phyloP scores from a whole-genome alignment of 164 flowering plant species.

The Platanus orientalis region DNA sequence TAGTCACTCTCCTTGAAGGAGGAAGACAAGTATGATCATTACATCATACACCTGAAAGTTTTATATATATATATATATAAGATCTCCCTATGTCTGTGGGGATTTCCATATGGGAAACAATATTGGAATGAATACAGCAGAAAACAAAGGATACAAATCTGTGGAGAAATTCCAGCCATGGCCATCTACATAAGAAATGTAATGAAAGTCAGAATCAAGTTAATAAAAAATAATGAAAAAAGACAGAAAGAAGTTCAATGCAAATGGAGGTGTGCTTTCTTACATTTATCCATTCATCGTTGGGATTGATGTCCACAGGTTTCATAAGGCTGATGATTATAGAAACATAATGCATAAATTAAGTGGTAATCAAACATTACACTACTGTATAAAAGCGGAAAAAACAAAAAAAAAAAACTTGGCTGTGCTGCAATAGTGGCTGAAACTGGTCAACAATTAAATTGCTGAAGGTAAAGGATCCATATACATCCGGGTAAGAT shows the following conservation, averaged over 20 bases:
- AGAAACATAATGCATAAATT: slow-evolving; percentile 8
- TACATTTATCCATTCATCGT: slow-evolving; percentile 94
- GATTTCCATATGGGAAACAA: not conserved
- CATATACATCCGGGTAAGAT: not conserved
- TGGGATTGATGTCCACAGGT: slow-evolving; percentile 90
- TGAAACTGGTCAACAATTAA: not conserved
- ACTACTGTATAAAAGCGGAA: not conserved
- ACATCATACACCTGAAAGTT: not conserved
- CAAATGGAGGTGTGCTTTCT: slow-evolving; percentile 19
- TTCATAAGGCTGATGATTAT: slow-evolving; percentile 66
- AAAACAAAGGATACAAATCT: slow-evolving; percentile 68
- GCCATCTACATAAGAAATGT: slow-evolving; percentile 60
- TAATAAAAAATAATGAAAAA: not conserved
- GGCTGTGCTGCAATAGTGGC: not conserved
- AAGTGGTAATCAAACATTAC: not conserved
- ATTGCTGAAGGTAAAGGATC: not conserved
- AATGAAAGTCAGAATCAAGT: not conserved
- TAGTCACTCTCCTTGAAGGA: not conserved
- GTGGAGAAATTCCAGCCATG: slow-evolving; percentile 91
- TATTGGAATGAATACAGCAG: not conserved
- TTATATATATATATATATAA: too few relatives aligned
- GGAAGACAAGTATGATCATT: not conserved
- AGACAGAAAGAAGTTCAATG: slow-evolving; percentile 1
- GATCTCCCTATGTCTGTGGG: not conserved
- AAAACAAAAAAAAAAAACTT: not conserved